Conservation (phyloP, 169 alveolate species). For the Eimeria sp. region DNA sequence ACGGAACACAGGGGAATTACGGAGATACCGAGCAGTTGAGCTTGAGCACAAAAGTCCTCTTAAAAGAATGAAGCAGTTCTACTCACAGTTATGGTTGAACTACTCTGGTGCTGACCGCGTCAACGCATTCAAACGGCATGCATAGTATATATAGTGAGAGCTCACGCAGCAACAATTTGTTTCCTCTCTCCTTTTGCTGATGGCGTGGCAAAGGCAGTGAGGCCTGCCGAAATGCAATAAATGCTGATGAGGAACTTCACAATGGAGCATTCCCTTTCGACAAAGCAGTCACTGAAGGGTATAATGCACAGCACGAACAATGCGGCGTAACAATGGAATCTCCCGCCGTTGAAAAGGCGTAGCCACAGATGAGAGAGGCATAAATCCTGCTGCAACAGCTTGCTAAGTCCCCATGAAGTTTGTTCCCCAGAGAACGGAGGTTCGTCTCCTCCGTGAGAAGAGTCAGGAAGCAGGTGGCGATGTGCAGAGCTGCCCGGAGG, state of each 20-base stretch:
- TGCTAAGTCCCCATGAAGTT: neutral
- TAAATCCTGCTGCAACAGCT: neutral
- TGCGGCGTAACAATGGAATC: constrained; percentile 7
- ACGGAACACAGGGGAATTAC: neutral
- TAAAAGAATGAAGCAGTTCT: neutral
- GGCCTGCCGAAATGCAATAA: constrained; percentile 27
- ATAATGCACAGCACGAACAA: constrained; percentile 38
- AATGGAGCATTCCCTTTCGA: constrained; percentile 43
- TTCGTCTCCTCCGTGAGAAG: neutral
- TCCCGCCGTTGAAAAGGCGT: constrained; percentile 26
- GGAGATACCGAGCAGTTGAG: neutral
- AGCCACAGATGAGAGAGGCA: constrained; percentile 32
- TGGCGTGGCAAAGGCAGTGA: constrained; percentile 33
- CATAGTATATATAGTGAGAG: neutral
- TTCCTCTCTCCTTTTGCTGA: neutral
- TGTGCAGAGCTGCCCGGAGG: neutral
- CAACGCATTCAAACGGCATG: neutral
- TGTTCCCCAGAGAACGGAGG: neutral
- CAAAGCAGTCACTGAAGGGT: constrained; percentile 56
- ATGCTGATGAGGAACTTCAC: constrained; percentile 45
- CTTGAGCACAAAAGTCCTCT: neutral
- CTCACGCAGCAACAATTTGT: constrained; percentile 42
- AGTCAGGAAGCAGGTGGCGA: neutral
- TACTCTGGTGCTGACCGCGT: neutral
- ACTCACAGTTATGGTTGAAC: too few species aligned